Conservation (phyloP, 306 rosid genomes). For the Prunus persica region DNA sequence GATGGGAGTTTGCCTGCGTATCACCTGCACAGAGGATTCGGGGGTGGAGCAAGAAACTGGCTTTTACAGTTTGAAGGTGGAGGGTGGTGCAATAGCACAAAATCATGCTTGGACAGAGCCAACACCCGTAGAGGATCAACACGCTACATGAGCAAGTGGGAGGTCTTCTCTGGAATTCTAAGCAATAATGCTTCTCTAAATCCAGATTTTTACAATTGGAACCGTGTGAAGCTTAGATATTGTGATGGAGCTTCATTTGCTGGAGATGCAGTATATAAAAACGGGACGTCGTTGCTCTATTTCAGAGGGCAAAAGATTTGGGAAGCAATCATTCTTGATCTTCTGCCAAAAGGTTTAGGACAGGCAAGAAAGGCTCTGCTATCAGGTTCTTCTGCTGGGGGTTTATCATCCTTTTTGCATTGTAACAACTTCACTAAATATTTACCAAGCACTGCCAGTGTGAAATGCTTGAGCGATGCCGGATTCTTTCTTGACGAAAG, state of each 20-base stretch:
- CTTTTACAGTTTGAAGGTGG: slow-evolving; percentile 45
- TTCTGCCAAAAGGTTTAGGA: slow-evolving; percentile 79
- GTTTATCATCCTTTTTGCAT: slow-evolving; percentile 81
- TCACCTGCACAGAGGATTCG: slow-evolving; percentile 76
- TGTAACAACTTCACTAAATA: slow-evolving; percentile 66
- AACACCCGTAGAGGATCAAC: no score
- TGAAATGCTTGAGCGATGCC: slow-evolving; percentile 93
- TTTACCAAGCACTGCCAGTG: slow-evolving; percentile 62
- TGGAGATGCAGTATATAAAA: slow-evolving; percentile 56
- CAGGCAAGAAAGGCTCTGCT: slow-evolving; percentile 80
- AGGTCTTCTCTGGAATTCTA: no score
- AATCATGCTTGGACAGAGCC: no score
- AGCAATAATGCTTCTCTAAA: no score
- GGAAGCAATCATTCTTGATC: slow-evolving; percentile 90
- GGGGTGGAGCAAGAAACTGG: slow-evolving; percentile 78
- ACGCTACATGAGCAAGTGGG: no score
- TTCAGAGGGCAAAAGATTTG: slow-evolving; percentile 95
- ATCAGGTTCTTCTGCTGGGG: slow-evolving; percentile 98
- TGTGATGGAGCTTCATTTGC: slow-evolving; percentile 97
- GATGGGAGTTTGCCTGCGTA: slow-evolving; percentile 98
- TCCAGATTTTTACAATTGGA: slow-evolving; percentile 92
- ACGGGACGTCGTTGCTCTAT: slow-evolving; percentile 62
- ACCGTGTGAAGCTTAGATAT: slow-evolving; percentile 91
- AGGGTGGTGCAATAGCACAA: no score
- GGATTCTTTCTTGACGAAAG: slow-evolving; percentile 81